Base-by-base conservation (phyloP, 805 yeast species). In the Diddensiella caesifluorescens region DNA sequence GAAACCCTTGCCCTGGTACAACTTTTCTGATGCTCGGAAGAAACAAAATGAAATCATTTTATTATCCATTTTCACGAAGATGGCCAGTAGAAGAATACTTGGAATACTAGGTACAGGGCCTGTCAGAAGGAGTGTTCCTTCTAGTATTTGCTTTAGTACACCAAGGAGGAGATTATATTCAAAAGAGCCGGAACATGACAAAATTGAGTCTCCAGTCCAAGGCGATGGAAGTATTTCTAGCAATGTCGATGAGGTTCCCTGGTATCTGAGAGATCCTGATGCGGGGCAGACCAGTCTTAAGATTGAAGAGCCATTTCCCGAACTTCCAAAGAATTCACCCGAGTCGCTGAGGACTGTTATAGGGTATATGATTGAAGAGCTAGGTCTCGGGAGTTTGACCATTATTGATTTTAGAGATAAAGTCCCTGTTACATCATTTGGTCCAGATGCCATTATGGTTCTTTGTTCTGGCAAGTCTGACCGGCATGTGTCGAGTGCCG, bases 381-480 rank as follows among this genome's bases (percentile, higher is more conserved):
- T 83, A 46, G 95, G 95, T 6, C 62, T 89, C 28, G 63, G 64
- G 3, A 79, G 86, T 43, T 55, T 89, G 23, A 59, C 65, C 28
- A 57, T 88, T 1, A 75, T 85, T 50, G 95, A 89, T 54, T 62
- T 83, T 45, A 66, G 80, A 26, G 48, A 52, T n/a, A 57, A 67
- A 19, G 56, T 56, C 5, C 45, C 51, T n/a, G 59, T 62, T 4
- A 59, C 63, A 6, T 61, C 65, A 13, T 68, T 66, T 19, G 66
- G 71, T 5, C 62, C 73, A 1, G 54, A 67, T 47, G 60, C 67
- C 26, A 42, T 74, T 43, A 73, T 79, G 71, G 63, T 90, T 4
- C 64, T 90, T 0, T 74, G 80, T 15, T 75, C 92, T 0, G 95
- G 95, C 3, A 82, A 80, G 58, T 77, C 89, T 22, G 74, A 77